These are phyloP conservation scores for Erigeron philadelphicus DNA, from an alignment of 140 eudicot species.

Conservation along the genomic window DNA sequence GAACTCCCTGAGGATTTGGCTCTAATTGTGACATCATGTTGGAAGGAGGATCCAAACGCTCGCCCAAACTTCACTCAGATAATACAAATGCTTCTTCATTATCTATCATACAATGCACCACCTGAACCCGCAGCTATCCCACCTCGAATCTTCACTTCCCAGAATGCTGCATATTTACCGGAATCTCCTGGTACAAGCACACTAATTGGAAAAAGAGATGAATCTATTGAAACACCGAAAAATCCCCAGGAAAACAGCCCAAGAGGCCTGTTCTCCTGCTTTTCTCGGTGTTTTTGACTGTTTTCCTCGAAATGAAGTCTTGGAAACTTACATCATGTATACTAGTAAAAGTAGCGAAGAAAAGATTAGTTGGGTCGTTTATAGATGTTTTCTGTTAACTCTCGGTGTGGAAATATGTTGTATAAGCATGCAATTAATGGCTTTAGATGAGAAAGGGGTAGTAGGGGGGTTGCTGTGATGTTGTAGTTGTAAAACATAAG, in stretches of 20 bases:
- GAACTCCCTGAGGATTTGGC: constrained; percentile 81
- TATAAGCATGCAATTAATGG: neutral
- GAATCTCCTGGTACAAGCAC: constrained; percentile 73
- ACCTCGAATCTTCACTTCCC: constrained; percentile 49
- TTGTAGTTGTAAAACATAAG: constrained; percentile 41
- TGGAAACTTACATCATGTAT: neutral
- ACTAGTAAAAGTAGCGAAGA: constrained; percentile 1
- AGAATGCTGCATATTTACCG: constrained; percentile 54
- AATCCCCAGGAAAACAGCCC: constrained; percentile 50
- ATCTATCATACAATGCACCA: constrained; percentile 51
- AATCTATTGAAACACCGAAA: constrained; percentile 54
- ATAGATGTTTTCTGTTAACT: neutral
- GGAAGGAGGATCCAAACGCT: constrained; percentile 80
- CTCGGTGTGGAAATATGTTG: constrained; percentile 9
- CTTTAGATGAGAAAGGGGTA: constrained; percentile 12
- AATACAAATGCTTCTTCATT: constrained; percentile 73
- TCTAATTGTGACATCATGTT: constrained; percentile 68
- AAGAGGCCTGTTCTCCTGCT: constrained; percentile 59
- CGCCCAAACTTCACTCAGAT: constrained; percentile 90
- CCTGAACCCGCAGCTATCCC: constrained; percentile 49
- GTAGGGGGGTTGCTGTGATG: constrained; percentile 60
- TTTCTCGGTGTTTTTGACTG: constrained; percentile 41
- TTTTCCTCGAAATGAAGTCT: neutral
- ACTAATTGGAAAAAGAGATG: constrained; percentile 32
- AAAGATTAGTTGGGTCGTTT: neutral